Percentiles rank a stretch among this genome's conserved stretches.
These are phyloP conservation scores for Kwoniella shandongensis DNA, from an alignment of 768 basidiomycete genomes.

Conservation along the genomic window DNA sequence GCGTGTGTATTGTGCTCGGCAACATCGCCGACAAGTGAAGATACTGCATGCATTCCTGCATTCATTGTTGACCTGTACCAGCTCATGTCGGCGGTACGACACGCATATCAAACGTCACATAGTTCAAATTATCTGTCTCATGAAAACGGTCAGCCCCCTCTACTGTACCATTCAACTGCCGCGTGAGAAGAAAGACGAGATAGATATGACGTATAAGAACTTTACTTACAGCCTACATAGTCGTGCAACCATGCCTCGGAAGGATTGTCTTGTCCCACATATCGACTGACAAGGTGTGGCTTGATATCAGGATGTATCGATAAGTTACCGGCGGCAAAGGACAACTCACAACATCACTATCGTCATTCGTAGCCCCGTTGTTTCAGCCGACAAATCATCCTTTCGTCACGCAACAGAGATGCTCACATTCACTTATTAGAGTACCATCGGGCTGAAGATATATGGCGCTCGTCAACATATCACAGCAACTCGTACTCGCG, in stretches of 20 bases:
- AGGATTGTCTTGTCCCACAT: conserved; percentile 9
- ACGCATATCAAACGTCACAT: conserved; percentile 24
- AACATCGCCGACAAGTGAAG: too few species aligned
- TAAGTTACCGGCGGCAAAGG: background rate
- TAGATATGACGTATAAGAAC: background rate
- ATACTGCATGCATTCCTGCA: too few species aligned
- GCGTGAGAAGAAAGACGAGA: too few species aligned
- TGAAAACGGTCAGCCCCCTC: background rate
- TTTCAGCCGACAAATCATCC: too few species aligned
- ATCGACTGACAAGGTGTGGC: conserved; percentile 15
- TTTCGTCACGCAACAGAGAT: too few species aligned
- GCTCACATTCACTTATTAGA: conserved; percentile 12
- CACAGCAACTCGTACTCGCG: too few species aligned
- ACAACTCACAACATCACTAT: conserved; percentile 14
- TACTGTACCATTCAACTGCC: too few species aligned
- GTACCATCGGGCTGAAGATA: conserved; percentile 11
- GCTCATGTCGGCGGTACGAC: too few species aligned
- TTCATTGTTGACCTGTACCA: too few species aligned
- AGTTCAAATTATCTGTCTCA: conserved; percentile 21
- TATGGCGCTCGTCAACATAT: too few species aligned
- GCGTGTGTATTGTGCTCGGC: too few species aligned
- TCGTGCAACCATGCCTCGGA: conserved; percentile 13
- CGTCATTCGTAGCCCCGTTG: too few species aligned
- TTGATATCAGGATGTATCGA: background rate
- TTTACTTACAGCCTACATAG: conserved; percentile 17